A percentile compares a stretch with the other conserved stretches of the same genome.
These are phyloP conservation scores for Plasmodium gonderi DNA, from an alignment of 169 alveolate species.

Conservation along the genomic window DNA sequence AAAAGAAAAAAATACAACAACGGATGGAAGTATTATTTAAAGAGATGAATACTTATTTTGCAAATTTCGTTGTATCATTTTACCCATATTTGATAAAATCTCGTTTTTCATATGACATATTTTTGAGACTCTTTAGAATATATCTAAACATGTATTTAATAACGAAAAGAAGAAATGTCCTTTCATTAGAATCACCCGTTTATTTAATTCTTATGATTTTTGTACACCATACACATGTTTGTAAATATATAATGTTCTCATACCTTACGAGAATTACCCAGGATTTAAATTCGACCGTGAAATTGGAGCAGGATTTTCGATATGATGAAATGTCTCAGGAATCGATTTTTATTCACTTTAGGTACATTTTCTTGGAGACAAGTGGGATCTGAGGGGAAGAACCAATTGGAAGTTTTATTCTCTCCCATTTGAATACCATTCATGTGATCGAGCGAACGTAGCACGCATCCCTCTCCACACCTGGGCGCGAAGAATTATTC, in stretches of 20 bases:
- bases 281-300: neutral
- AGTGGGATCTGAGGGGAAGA: no score
- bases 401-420: neutral
- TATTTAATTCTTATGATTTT: conserved; percentile 50
- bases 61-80: conserved; percentile 21
- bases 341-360: neutral
- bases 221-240: conserved; percentile 1
- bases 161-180: neutral
- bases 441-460: no score
- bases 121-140: conserved; percentile 36
- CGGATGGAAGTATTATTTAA: neutral
- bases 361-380: neutral
- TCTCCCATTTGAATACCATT: no score
- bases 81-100: conserved; percentile 48
- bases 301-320: conserved; percentile 1
- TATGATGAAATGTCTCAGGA: neutral
- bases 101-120: conserved; percentile 30
- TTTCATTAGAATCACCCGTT: conserved; percentile 19
- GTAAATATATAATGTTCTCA: conserved; percentile 24
- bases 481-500: no score
- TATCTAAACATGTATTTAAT: conserved; percentile 48
- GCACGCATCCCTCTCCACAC: no score
- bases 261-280: neutral
- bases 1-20: neutral
- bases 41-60: conserved; percentile 10